phyloP scores from a whole-genome alignment of 805 yeast species.

The Sugiyamaella qingdaonensis region DNA sequence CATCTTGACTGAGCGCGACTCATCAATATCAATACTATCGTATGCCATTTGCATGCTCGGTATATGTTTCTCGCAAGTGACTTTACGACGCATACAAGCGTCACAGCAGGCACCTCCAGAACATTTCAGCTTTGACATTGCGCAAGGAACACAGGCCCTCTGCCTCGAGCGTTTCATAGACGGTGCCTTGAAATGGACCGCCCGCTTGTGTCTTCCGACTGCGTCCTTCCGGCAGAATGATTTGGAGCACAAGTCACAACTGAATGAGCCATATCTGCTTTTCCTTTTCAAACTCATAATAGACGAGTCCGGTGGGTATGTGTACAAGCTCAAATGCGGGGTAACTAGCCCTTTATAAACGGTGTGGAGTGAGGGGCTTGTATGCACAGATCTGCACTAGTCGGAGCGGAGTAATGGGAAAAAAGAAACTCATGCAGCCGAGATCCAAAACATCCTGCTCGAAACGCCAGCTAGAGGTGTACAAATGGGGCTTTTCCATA shows the following conservation, averaged over 20 bases:
- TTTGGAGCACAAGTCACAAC: constrained; percentile 15
- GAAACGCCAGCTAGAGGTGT: too few relatives aligned
- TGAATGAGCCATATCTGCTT: constrained; percentile 6
- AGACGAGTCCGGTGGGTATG: too few relatives aligned
- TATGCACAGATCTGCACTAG: too few relatives aligned
- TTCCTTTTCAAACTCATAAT: constrained; percentile 1
- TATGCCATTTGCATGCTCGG: neutral
- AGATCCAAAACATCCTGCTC: too few relatives aligned
- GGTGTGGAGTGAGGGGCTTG: too few relatives aligned
- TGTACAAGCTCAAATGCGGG: too few relatives aligned
- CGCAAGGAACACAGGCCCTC: constrained; percentile 13
- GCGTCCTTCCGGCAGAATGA: constrained; percentile 17
- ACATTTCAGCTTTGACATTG: constrained; percentile 21
- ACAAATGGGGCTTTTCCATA: too few relatives aligned
- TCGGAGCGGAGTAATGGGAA: too few relatives aligned
- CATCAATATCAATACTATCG: neutral
- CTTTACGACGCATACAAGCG: constrained; percentile 15
- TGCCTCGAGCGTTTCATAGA: constrained; percentile 9
- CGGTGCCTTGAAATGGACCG: constrained; percentile 13
- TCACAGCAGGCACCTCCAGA: constrained; percentile 24
- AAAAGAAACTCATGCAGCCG: too few relatives aligned
- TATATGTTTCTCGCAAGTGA: neutral
- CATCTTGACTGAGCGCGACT: neutral
- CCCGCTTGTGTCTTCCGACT: constrained; percentile 14
- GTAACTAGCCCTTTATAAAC: too few relatives aligned